Conservation (phyloP, 345 rosid species). For the Camelina laxa region DNA sequence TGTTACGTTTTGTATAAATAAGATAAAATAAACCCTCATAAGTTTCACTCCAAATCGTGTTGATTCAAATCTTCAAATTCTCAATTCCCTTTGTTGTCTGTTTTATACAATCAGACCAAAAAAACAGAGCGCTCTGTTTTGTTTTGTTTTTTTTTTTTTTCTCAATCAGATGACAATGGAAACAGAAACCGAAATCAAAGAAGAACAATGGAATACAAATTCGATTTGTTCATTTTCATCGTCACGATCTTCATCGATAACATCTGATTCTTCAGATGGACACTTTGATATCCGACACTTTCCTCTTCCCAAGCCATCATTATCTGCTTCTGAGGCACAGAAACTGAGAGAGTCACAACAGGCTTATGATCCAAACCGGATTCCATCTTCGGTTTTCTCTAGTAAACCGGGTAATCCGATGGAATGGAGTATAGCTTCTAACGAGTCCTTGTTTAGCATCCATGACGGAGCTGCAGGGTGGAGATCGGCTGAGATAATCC, state of each 20-base stretch:
- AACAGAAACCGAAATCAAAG: slow-evolving; percentile 16
- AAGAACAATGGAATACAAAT: slow-evolving; percentile 19
- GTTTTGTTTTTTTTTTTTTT: neutral
- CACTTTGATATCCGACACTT: slow-evolving; percentile 33
- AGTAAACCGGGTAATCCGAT: slow-evolving; percentile 47
- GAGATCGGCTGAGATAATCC: slow-evolving; percentile 60
- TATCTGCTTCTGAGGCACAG: slow-evolving; percentile 41
- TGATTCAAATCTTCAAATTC: neutral
- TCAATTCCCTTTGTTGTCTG: neutral
- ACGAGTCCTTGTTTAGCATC: slow-evolving; percentile 87
- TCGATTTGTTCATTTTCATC: slow-evolving; percentile 35
- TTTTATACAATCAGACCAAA: neutral
- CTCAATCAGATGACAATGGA: slow-evolving; percentile 17
- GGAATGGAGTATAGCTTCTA: slow-evolving; percentile 93
- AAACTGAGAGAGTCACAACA: slow-evolving; percentile 36
- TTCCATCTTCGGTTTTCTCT: slow-evolving; percentile 68
- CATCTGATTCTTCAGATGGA: slow-evolving; percentile 45
- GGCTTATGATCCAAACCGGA: slow-evolving; percentile 59
- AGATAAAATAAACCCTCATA: neutral
- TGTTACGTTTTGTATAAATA: slow-evolving; percentile 17
- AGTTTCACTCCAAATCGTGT: neutral
- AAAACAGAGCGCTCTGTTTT: slow-evolving; percentile 29
- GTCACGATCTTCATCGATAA: slow-evolving; percentile 38
- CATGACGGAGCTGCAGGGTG: slow-evolving; percentile 52
- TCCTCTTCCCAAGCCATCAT: slow-evolving; percentile 40